Base-by-base conservation (phyloP, 345 rosid species). In the Mallotus nudiflorus region DNA sequence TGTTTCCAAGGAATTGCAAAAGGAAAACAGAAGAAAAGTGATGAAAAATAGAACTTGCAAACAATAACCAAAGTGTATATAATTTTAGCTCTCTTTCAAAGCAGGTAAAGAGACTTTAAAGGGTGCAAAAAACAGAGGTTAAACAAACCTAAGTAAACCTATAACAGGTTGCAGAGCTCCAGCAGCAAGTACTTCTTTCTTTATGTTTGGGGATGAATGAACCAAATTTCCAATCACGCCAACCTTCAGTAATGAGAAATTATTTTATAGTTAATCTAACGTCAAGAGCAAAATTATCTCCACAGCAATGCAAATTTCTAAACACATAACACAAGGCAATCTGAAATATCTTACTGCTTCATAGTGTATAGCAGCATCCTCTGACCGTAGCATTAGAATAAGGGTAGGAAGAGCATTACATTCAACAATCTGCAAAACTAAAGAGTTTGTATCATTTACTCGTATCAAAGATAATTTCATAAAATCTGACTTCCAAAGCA, bases 131-230 rank as follows among this genome's bases (percentile, higher is more conserved):
- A 35, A 45, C 14, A 62, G 40, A 55, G 11, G 9, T 62, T 8
- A 77, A 45, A 42, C 85, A 68, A 62, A 90, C 99, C 88, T 92
- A 28, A 95, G 97, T 75, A 95, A 82, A 66, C 93, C 89, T 73
- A 95, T 90, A 63, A 95, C 99, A 72, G 99, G 97, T 75, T 95
- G 99, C 81, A 95, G 77, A 45, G 97, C 99, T 66, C 99, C 99
- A 2, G 94, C 96, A 77, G 90, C 78, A 71, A 95, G 92, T 81
- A 95, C 99, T 84, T 90, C 97, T 69, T 83, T 95, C 80, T 95
- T 95, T 51, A 95, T 91, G 84, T 87, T 79, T 19, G 97, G 97
- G 58, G 99, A 95, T 25, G 99, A 95, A 69, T 95, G 99, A 49
- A 95, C 99, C 75, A 95, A 81, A 82, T 95, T 95, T 55, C 98